Conservation (phyloP, 2,329 filamentous ascomycete genomes). For the Ascochyta clinopodiicola region DNA sequence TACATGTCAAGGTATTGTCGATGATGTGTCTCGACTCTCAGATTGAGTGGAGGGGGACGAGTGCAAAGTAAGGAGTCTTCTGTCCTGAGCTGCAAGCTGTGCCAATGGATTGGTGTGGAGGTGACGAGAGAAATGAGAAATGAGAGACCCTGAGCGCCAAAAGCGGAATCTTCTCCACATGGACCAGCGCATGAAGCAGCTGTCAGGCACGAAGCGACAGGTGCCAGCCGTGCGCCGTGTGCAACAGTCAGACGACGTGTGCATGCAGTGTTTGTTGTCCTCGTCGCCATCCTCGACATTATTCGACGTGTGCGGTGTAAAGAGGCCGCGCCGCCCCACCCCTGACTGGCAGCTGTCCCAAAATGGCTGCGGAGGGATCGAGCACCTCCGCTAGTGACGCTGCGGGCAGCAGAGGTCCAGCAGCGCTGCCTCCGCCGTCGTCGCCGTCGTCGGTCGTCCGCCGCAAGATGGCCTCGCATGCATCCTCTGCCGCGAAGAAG, state of each 20-base stretch:
- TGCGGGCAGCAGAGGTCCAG: not conserved
- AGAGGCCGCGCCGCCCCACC: constrained; percentile 5
- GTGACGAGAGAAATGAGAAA: not conserved
- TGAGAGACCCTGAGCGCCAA: constrained; percentile 7
- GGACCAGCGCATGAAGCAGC: constrained; percentile 1
- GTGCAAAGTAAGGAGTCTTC: not conserved
- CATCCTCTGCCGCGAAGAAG: constrained; percentile 35
- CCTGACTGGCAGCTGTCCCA: constrained; percentile 6
- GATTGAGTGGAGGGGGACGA: not conserved
- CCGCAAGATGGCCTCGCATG: constrained; percentile 44
- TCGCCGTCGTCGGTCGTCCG: constrained; percentile 39
- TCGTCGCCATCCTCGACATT: not conserved
- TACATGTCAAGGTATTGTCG: not conserved
- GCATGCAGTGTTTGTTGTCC: constrained; percentile 5
- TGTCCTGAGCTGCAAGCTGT: not conserved
- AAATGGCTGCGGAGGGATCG: constrained; percentile 15
- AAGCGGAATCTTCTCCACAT: constrained; percentile 6
- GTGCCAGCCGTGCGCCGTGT: not conserved
- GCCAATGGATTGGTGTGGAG: not conserved
- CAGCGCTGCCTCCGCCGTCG: constrained; percentile 27
- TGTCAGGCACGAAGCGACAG: not conserved
- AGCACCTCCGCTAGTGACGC: constrained; percentile 14
- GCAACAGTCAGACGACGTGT: not conserved
- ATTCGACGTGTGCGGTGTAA: not conserved
- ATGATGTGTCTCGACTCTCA: too few species aligned